Base-by-base conservation (phyloP, 2,329 filamentous ascomycete genomes). In the Penicillium polonicum region DNA sequence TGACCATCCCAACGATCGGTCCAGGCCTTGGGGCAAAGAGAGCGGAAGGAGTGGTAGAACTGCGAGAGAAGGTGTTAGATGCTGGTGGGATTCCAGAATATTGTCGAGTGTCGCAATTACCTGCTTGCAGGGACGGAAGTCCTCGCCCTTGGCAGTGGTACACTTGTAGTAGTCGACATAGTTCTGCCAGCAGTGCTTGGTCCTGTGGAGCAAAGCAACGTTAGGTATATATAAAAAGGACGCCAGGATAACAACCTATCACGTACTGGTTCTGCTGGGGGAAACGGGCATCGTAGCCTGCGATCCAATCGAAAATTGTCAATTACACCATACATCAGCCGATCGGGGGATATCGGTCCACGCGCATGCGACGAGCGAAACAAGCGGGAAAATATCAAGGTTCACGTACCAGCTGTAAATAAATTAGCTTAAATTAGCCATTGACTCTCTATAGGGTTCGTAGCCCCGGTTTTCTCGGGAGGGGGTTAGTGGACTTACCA, bases 81-180 rank as follows among this genome's bases (percentile, higher is more conserved):
- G n/a, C 23, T 5, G 35, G 9, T n/a, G 23, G 9, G 4, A 38
- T 29, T 19, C 9, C 0, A 29, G 19, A 9, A 13, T 19, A 29
- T 31, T 13, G 23, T 38, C 19, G 52, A 5, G 36, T 27, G 31
- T 41, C 31, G 21, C 55, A 57, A 41, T 48, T 88, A 96, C 92
- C 89, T 97, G 92, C 74, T 88, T 89, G 89, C 93, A 97, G 67
- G 93, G 93, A 71, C 90, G 88, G 79, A 97, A 97, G 76, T 97
- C 92, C 84, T 97, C 93, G 80, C 93, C 93, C 87, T 97, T 97
- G 81, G 92, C 93, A 76, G 88, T 83, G 80, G 97, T 92, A 85
- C 94, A 99, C 87, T 99, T 99, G 88, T 99, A 91, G 86, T 99
- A 97, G 81, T 99, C 94, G 83, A 99, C 94, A 82, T 99, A 99